A percentile compares a stretch with the other conserved stretches of the same genome.
These are phyloP conservation scores for Globisporangium mamillatum DNA, from an alignment of 352 stramenopile genomes.

Conservation along the genomic window DNA sequence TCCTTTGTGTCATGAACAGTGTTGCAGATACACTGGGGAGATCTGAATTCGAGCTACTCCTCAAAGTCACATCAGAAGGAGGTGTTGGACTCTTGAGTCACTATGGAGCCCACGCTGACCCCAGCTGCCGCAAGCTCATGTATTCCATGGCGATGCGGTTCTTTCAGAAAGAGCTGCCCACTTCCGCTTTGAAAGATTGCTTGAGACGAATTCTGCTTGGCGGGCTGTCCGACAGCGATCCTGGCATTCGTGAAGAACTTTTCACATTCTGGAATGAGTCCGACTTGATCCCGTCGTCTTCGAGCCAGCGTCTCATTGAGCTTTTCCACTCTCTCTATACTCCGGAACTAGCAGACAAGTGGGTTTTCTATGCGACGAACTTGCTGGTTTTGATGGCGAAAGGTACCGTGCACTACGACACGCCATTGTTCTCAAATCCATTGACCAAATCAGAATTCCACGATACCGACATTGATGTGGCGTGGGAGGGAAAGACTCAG, in stretches of 20 bases:
- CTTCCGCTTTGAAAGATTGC: conserved; percentile 16
- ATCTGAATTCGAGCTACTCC: conserved; percentile 25
- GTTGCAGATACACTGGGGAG: conserved; percentile 34
- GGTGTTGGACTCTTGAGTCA: conserved; percentile 41
- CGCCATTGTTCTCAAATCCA: conserved; percentile 47
- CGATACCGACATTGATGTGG: conserved; percentile 59
- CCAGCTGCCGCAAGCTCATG: conserved; percentile 34
- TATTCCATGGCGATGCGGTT: conserved; percentile 41
- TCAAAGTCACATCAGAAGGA: conserved; percentile 25
- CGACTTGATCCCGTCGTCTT: conserved; percentile 28
- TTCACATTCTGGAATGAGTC: conserved; percentile 51
- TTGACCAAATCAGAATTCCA: conserved; percentile 44
- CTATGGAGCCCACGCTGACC: conserved; percentile 36
- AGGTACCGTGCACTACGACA: conserved; percentile 26
- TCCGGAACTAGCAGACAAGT: conserved; percentile 47
- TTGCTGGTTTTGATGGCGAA: conserved; percentile 42
- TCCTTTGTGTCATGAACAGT: conserved; percentile 36
- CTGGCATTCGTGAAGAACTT: conserved; percentile 32
- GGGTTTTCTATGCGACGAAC: conserved; percentile 69
- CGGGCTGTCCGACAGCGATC: conserved; percentile 51
- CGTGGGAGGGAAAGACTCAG: conserved; percentile 60
- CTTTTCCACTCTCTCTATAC: conserved; percentile 52
- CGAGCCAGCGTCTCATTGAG: conserved; percentile 40
- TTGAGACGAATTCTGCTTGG: conserved; percentile 40
- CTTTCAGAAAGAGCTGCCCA: conserved; percentile 25